These are phyloP conservation scores for Tinospora cordifolia DNA, from an alignment of 164 flowering plant genomes.

Conservation along the genomic window DNA sequence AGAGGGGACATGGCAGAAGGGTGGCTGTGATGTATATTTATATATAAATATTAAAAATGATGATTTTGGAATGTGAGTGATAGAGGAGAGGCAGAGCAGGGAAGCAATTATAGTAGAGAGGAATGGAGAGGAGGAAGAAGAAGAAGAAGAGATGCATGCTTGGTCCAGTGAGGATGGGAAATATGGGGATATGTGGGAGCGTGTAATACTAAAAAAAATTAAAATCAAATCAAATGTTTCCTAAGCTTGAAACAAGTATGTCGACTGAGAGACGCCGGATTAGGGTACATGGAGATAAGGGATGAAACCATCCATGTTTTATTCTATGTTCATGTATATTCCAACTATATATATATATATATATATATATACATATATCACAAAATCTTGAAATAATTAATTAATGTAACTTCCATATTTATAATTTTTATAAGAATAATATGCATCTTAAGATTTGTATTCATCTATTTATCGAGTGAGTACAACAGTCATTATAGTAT, in stretches of 20 bases:
- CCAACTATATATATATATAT: no score
- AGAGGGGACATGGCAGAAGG: neutral
- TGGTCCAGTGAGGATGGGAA: slow-evolving; percentile 25
- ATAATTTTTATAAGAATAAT: no score
- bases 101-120: slow-evolving; percentile 17
- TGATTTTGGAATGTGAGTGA: neutral
- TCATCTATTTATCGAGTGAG: no score
- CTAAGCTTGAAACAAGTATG: slow-evolving; percentile 43
- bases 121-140: slow-evolving; percentile 15
- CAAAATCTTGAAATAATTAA: no score
- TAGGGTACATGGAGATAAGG: slow-evolving; percentile 30
- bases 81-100: slow-evolving; percentile 16
- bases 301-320: slow-evolving; percentile 30
- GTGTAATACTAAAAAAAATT: slow-evolving; percentile 29
- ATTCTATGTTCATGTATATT: slow-evolving; percentile 24
- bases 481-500: no score
- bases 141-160: slow-evolving; percentile 33
- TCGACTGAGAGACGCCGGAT: slow-evolving; percentile 28
- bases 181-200: slow-evolving; percentile 28
- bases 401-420: no score
- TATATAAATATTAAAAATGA: no score
- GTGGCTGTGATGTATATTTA: no score
- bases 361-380: no score
- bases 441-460: no score
- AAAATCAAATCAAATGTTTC: slow-evolving; percentile 43